phyloP scores from a whole-genome alignment of 306 rosid genomes.

The Vigna radiata region DNA sequence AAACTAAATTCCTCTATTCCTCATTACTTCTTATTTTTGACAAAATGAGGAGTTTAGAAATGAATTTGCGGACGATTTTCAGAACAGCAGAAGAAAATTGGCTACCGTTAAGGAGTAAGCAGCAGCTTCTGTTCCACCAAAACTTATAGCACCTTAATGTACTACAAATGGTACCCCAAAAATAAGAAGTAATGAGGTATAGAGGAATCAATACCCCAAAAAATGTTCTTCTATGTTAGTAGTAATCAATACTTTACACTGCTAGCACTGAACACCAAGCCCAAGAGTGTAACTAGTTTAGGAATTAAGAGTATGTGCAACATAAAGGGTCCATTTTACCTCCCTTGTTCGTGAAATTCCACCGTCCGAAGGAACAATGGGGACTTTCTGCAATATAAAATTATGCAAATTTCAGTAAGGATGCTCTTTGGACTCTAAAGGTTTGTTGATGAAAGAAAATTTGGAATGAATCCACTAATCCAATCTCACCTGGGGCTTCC shows the following conservation, averaged over 20 bases:
- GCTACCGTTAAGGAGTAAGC: not conserved
- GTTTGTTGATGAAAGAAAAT: slow-evolving; percentile 30
- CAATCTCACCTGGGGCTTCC: slow-evolving; percentile 91
- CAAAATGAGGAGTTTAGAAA: not conserved
- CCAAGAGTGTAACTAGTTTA: slow-evolving; percentile 15
- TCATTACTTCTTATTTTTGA: not conserved
- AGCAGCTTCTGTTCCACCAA: slow-evolving; percentile 17
- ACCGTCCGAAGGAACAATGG: slow-evolving; percentile 85
- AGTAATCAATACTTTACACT: not conserved
- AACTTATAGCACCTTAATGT: slow-evolving; percentile 29
- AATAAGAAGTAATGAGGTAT: no score
- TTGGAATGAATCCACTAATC: slow-evolving; percentile 23
- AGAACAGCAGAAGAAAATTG: slow-evolving; percentile 12
- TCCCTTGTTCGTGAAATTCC: slow-evolving; percentile 62
- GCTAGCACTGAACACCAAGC: slow-evolving; percentile 20
- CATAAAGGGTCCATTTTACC: slow-evolving; percentile 57
- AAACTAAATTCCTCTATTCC: not conserved
- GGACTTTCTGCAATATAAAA: slow-evolving; percentile 77
- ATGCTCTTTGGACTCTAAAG: not conserved
- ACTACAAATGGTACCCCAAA: not conserved
- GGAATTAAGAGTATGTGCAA: not conserved
- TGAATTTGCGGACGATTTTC: not conserved
- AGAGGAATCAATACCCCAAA: no score
- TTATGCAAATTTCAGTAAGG: slow-evolving; percentile 29
- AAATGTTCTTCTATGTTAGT: slow-evolving; percentile 23